A percentile compares a stretch with the other conserved stretches of the same genome.
These are phyloP conservation scores for Mycosphaerella arachidis DNA, from an alignment of 2,329 filamentous ascomycete species.

Conservation along the genomic window DNA sequence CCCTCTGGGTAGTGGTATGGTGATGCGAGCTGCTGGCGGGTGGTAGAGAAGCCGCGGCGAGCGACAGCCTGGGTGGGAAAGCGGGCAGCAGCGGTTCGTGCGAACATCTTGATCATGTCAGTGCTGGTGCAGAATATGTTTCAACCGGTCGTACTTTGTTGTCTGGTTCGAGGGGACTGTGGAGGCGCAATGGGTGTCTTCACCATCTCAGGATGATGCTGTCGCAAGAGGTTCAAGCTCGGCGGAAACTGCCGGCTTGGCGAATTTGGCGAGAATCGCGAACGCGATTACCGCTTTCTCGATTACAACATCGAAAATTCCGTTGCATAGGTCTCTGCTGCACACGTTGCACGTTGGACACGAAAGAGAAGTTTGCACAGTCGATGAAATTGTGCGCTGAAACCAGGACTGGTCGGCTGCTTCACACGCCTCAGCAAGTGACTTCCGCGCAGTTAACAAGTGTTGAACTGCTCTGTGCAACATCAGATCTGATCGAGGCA, in stretches of 20 bases:
- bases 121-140: background rate
- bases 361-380: background rate
- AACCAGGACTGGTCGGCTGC: too few species aligned
- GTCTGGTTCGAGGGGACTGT: background rate
- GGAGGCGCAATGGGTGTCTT: background rate
- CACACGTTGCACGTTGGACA: background rate
- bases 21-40: conserved; percentile 76
- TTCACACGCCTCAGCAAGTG: background rate
- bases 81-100: conserved; percentile 51
- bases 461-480: background rate
- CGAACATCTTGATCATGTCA: conserved; percentile 28
- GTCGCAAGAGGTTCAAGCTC: background rate
- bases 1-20: conserved; percentile 99
- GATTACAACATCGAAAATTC: background rate
- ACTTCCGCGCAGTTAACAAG: background rate
- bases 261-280: background rate
- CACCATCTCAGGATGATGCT: background rate
- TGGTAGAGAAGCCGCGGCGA: conserved; percentile 92
- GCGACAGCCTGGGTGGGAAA: conserved; percentile 57
- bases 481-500: background rate
- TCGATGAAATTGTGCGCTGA: too few species aligned
- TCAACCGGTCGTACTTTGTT: conserved; percentile 1
- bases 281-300: background rate
- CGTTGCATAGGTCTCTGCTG: background rate
- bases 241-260: background rate